Conservation (phyloP, 805 yeast genomes). For the Candida incommunis region DNA sequence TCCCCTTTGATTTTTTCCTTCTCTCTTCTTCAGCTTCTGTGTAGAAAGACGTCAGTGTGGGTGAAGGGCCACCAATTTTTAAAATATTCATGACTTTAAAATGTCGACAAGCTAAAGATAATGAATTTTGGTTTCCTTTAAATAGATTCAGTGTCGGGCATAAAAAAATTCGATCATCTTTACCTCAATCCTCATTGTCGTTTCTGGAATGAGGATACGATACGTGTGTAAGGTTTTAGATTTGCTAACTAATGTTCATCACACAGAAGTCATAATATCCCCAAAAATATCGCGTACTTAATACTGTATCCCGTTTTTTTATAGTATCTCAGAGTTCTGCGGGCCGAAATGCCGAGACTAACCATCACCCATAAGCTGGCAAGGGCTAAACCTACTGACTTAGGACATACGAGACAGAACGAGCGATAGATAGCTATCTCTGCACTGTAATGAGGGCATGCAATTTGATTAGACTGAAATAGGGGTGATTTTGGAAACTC, state of each 20-base stretch:
- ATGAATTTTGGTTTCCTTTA: too few relatives aligned
- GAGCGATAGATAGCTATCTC: background rate
- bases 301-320: background rate
- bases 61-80: background rate
- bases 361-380: background rate
- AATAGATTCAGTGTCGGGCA: too few relatives aligned
- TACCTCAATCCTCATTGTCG: background rate
- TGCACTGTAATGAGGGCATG: background rate
- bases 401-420: background rate
- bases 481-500: background rate
- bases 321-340: background rate
- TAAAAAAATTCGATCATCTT: too few relatives aligned
- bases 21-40: background rate
- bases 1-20: background rate
- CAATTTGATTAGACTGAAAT: background rate
- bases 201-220: background rate
- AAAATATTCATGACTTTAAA: background rate
- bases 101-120: too few relatives aligned
- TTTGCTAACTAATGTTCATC: background rate
- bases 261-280: background rate
- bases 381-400: background rate
- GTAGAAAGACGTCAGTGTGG: background rate
- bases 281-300: background rate
- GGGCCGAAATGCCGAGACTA: background rate
- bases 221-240: background rate